phyloP scores from a whole-genome alignment of 495 filamentous ascomycete genomes.

The Aspergillus bridgeri region DNA sequence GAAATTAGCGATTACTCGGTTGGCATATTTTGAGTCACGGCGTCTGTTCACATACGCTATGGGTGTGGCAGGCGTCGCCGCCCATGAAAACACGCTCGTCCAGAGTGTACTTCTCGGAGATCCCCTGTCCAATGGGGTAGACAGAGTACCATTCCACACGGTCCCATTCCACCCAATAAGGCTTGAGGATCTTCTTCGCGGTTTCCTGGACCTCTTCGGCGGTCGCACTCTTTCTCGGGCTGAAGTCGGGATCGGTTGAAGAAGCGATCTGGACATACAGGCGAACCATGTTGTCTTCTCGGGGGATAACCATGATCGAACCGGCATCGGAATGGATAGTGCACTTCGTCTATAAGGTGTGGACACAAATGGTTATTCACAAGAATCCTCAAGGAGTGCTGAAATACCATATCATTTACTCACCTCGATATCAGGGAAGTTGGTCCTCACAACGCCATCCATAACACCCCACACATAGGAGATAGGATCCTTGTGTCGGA shows the following conservation, averaged over 20 bases:
- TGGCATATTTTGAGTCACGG: not conserved
- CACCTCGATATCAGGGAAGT: slow-evolving; percentile 80
- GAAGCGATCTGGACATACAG: slow-evolving; percentile 73
- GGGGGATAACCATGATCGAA: slow-evolving; percentile 75
- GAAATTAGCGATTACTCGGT: slow-evolving; percentile 22
- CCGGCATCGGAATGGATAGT: slow-evolving; percentile 65
- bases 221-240: slow-evolving; percentile 49
- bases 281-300: slow-evolving; percentile 75
- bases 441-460: slow-evolving; percentile 73
- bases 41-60: slow-evolving; percentile 48
- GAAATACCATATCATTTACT: slow-evolving; percentile 4
- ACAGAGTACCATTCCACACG: slow-evolving; percentile 59
- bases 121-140: slow-evolving; percentile 61
- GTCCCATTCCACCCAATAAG: slow-evolving; percentile 55
- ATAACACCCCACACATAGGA: slow-evolving; percentile 78
- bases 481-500: slow-evolving; percentile 62
- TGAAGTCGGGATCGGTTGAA: slow-evolving; percentile 57
- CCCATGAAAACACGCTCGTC: slow-evolving; percentile 58
- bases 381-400: not conserved
- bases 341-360: slow-evolving; percentile 75
- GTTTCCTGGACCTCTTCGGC: slow-evolving; percentile 58
- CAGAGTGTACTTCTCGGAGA: slow-evolving; percentile 57
- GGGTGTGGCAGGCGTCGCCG: slow-evolving; percentile 63
- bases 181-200: slow-evolving; percentile 60
- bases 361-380: slow-evolving; percentile 9